Base-by-base conservation (phyloP, 2,329 filamentous ascomycete genomes). In the Pseudogymnoascus sp. region DNA sequence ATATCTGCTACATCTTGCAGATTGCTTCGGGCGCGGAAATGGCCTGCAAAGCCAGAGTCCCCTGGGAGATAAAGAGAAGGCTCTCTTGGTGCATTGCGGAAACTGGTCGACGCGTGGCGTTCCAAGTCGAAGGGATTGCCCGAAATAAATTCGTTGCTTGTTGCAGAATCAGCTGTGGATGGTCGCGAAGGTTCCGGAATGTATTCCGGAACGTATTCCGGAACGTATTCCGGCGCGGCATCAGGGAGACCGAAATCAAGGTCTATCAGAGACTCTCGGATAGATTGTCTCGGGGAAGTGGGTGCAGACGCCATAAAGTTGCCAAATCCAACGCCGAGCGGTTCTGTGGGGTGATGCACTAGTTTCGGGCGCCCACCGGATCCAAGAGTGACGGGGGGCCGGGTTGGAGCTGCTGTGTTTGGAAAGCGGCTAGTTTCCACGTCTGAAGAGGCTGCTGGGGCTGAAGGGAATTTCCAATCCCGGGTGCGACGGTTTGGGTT, bases 91-190 rank as follows among this genome's bases (percentile, higher is more conserved):
- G 12, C 62, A 62, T 61, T 41, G 8, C 28, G 59, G 28, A 43
- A 76, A 65, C 85, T 84, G 1, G 85, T 74, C 1, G 84, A 86
- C 1, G 83, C 77, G 67, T 87, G 84, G n/a, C 82, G 80, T 71
- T 88, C 85, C 3, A 88, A 77, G 62, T 87, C 83, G 63, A 88
- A 88, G 0, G 85, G 84, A 67, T 84, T 84, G 1, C 77, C 79
- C 11, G 79, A 77, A 26, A 82, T 80, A 33, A 82, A 72, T 63
- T 86, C 82, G 0, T 84, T 84, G 60, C 84, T 84, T 6, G 79
- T 78, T 10, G 85, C 75, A 0, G 84, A 87, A 70, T 85, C 81
- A 10, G 84, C 83, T 0, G 83, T 85, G 2, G 84, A 85, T 0
- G 84, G 84, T 1, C 83, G 77, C 24, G 40, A 35, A 0, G 79